Evolutionary conservation across 2,329 filamentous ascomycete species (phyloP).

Genomic region (Atkinsonella texensis): DNA sequence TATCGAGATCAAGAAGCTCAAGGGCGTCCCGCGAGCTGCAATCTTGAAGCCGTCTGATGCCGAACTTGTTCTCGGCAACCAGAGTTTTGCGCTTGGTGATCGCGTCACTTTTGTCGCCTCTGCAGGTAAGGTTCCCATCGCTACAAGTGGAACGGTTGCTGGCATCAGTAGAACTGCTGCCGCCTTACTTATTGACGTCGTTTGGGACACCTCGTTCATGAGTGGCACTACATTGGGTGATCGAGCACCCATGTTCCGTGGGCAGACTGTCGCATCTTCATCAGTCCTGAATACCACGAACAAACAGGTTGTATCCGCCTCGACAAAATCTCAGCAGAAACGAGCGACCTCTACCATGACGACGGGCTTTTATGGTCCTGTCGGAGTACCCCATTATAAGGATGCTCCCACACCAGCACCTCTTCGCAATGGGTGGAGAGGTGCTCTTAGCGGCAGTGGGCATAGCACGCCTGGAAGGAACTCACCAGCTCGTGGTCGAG

Average conservation of each 20-base stretch:
- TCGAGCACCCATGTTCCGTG: conserved; percentile 84
- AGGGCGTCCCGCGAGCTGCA: conserved; percentile 72
- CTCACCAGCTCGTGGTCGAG: conserved; percentile 25
- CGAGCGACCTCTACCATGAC: conserved; percentile 37
- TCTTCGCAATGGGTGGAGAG: conserved; percentile 45
- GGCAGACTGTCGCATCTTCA: conserved; percentile 80
- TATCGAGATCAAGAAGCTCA: conserved; percentile 55
- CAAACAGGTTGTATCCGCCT: conserved; percentile 64
- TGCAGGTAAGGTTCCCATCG: conserved; percentile 89
- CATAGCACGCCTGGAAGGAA: conserved; percentile 22
- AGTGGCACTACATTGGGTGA: conserved; percentile 86
- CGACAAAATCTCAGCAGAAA: conserved; percentile 39
- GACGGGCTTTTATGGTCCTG: conserved; percentile 40
- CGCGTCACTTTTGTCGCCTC: conserved; percentile 87
- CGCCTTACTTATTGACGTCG: conserved; percentile 72
- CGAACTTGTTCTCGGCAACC: conserved; percentile 81
- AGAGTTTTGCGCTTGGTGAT: conserved; percentile 75
- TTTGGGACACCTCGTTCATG: conserved; percentile 95
- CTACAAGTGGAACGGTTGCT: conserved; percentile 82
- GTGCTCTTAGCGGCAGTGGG: conserved; percentile 36
- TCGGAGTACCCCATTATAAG: conserved; percentile 49
- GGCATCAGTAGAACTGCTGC: conserved; percentile 83
- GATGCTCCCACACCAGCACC: conserved; percentile 44
- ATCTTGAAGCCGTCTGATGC: conserved; percentile 89
- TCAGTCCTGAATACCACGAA: conserved; percentile 80